Evolutionary conservation across 2,329 filamentous ascomycete genomes (phyloP), one percentile per base, ranked within the genome.

Genomic region (Juglanconis juglandina): DNA sequence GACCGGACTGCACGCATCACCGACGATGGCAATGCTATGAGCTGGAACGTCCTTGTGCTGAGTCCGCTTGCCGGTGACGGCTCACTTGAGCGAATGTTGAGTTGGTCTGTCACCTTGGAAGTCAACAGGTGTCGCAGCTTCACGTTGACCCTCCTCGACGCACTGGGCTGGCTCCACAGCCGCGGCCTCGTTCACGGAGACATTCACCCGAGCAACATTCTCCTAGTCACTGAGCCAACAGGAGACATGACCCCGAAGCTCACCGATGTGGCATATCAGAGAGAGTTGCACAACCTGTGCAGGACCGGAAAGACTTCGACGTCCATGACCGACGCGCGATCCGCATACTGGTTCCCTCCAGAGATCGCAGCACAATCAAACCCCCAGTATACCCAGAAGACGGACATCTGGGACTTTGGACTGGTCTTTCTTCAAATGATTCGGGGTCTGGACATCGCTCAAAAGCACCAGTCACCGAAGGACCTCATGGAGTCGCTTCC

Each of bases 371-470:
- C 77, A 51, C 81, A 79, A 1, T 84, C 82, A 61, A 87, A 83
- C 34, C 81, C 81, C 35, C 79, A 89, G 72, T 80, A 88, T 75
- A 87, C 83, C 1, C 83, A 84, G 68, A 96, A 96, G 72, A 91
- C 92, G 0, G 95, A 98, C 71, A 85, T 98, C 8, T 99, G 95
- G 95, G 91, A 97, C 66, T 87, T 99, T 68, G 95, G 95, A 4
- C 86, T 97, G 35, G 84, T 97, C 5, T 90, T 97, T 67, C 75
- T 96, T 44, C 94, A 99, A 72, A 97, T 98, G 92, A 84, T 95
- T 3, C 94, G 97, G 71, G 95, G 95, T 2, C 80, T 92, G 39
- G 86, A 92, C 65, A 84, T 92, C 6, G 80, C 89, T 17, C 82
- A 88, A 61, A 89, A 87, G 61, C 94, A 95, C 72, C 87, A 87